Percentiles rank a stretch among this genome's conserved stretches.
Conservation (phyloP, 345 rosid species). For the Corchorus capsularis region DNA sequence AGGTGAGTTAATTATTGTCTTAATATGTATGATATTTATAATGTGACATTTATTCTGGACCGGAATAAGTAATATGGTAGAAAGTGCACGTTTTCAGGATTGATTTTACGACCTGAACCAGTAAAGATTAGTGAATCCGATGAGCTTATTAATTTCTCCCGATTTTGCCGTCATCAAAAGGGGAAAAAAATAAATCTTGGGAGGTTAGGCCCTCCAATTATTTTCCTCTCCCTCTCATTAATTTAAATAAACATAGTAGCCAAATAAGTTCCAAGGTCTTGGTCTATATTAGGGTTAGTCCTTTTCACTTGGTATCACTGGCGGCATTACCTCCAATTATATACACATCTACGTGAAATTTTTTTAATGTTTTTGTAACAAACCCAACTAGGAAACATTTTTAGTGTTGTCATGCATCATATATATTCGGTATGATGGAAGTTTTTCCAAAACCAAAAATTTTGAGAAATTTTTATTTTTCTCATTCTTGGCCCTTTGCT, state of each 20-base stretch:
- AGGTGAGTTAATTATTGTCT: too few species aligned
- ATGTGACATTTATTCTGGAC: too few species aligned
- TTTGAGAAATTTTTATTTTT: too few species aligned
- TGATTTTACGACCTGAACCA: too few species aligned
- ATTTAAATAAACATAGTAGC: neutral
- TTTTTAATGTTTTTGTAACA: neutral
- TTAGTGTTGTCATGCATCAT: conserved; percentile 27
- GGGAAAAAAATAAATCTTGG: too few species aligned
- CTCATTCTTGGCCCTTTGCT: neutral
- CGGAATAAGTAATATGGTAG: too few species aligned
- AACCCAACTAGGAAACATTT: conserved; percentile 23
- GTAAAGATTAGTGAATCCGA: too few species aligned
- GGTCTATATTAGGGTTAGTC: conserved; percentile 26
- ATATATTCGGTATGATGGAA: conserved; percentile 19
- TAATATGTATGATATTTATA: too few species aligned
- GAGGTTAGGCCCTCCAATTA: conserved; percentile 24
- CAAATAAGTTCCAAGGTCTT: neutral
- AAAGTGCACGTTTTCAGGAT: too few species aligned
- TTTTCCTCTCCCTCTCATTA: neutral
- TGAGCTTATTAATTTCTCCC: too few species aligned
- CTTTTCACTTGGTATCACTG: conserved; percentile 29
- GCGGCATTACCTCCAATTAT: conserved; percentile 30
- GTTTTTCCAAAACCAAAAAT: neutral
- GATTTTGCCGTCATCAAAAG: too few species aligned
- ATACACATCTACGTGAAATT: neutral